A percentile compares a stretch with the other conserved stretches of the same genome.
Conservation (phyloP, 768 basidiomycete species). For the Xerocomellus amylosporus region DNA sequence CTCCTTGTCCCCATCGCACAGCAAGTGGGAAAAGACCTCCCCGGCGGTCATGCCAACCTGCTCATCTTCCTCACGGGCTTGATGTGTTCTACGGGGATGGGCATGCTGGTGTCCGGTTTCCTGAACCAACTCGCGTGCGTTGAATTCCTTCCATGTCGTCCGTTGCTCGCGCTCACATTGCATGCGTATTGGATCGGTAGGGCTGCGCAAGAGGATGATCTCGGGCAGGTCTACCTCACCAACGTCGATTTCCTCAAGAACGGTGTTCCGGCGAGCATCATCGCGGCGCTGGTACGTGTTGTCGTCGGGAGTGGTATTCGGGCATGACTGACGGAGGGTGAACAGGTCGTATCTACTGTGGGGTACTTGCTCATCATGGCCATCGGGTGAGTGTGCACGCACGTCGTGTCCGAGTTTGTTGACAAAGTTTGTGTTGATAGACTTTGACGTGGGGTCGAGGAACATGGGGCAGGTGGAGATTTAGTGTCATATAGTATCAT, state of each 20-base stretch:
- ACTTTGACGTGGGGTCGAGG: background rate
- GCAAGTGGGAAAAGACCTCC: conserved; percentile 78
- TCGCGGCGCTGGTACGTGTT: conserved; percentile 67
- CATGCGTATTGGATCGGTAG: conserved; percentile 34
- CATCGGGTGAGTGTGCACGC: conserved; percentile 9
- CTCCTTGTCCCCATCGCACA: conserved; percentile 96
- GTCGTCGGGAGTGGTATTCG: too few species aligned
- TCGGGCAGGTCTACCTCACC: conserved; percentile 83
- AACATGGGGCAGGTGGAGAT: background rate
- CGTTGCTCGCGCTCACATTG: background rate
- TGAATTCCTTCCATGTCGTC: background rate
- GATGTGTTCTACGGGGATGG: conserved; percentile 96
- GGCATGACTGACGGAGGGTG: background rate
- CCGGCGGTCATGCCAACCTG: conserved; percentile 67
- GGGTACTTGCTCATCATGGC: conserved; percentile 19
- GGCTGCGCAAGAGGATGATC: conserved; percentile 91
- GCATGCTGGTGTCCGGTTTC: conserved; percentile 98
- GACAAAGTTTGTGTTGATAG: background rate
- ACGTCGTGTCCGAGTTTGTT: background rate
- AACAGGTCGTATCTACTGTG: conserved; percentile 19
- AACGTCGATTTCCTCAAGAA: conserved; percentile 91
- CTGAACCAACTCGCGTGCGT: conserved; percentile 94
- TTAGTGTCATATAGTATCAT: background rate
- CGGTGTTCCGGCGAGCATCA: conserved; percentile 90
- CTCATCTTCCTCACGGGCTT: conserved; percentile 92